phyloP scores from a whole-genome alignment of 2,329 filamentous ascomycete genomes.

The Diaporthe ilicicola region DNA sequence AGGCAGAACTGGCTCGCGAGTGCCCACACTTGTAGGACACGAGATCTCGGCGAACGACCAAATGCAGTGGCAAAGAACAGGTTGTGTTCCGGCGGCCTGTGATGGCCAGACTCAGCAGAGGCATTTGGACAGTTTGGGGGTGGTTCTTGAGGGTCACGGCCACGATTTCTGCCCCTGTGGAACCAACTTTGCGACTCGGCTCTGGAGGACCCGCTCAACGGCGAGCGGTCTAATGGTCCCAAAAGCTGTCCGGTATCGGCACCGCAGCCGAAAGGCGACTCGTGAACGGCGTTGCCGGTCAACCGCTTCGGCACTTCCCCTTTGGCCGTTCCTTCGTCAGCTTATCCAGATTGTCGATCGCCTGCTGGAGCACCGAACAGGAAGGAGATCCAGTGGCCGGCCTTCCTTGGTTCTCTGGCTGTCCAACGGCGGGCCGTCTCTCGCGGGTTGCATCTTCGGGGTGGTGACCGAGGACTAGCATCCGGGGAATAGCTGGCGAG shows the following conservation, averaged over 20 bases:
- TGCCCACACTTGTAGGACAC: slow-evolving; percentile 20
- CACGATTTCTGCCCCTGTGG: slow-evolving; percentile 21
- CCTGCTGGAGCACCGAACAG: neutral
- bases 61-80: neutral
- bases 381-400: slow-evolving; percentile 5
- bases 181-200: slow-evolving; percentile 23
- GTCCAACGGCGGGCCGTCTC: neutral
- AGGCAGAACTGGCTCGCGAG: neutral
- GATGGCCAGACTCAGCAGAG: neutral
- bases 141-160: neutral
- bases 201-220: slow-evolving; percentile 7
- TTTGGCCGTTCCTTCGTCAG: neutral
- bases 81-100: slow-evolving; percentile 1
- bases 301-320: slow-evolving; percentile 21
- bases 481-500: neutral
- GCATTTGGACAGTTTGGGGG: neutral
- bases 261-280: slow-evolving; percentile 23
- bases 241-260: slow-evolving; percentile 32
- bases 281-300: slow-evolving; percentile 21
- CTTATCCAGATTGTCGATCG: neutral
- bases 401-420: neutral
- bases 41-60: neutral
- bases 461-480: neutral
- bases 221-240: slow-evolving; percentile 6
- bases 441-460: neutral